Conservation (phyloP, 2,329 filamentous ascomycete species). For the Hymenoscyphus occultus region DNA sequence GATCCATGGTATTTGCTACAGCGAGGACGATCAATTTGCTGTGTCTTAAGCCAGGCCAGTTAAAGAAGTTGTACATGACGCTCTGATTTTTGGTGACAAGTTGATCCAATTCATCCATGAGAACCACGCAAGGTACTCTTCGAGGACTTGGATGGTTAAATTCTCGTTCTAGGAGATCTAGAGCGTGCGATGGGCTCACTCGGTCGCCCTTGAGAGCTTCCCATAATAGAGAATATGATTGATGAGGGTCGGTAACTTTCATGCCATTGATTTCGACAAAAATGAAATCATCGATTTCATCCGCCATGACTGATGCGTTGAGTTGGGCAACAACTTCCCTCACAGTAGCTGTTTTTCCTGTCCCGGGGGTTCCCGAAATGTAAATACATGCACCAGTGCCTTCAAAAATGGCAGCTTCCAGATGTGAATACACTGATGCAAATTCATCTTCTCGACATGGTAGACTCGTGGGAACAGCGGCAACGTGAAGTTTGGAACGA, state of each 20-base stretch:
- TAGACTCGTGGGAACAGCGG: constrained; percentile 82
- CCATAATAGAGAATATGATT: constrained; percentile 94
- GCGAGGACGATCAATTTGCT: constrained; percentile 93
- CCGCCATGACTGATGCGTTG: constrained; percentile 79
- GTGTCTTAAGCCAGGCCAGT: constrained; percentile 91
- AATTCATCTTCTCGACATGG: constrained; percentile 94
- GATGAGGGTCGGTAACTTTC: constrained; percentile 98
- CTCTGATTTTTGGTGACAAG: constrained; percentile 96
- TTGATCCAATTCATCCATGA: constrained; percentile 98
- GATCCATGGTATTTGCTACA: constrained; percentile 98
- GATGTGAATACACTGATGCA: constrained; percentile 83
- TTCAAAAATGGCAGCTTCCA: constrained; percentile 90
- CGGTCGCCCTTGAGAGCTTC: constrained; percentile 91
- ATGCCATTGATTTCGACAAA: constrained; percentile 99
- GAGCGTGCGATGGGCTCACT: constrained; percentile 84
- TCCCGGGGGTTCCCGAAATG: constrained; percentile 97
- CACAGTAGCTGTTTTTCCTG: constrained; percentile 95
- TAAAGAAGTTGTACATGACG: constrained; percentile 99
- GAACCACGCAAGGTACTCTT: constrained; percentile 88
- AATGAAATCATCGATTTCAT: constrained; percentile 96
- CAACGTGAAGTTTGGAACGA: constrained; percentile 84
- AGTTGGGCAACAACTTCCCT: constrained; percentile 89
- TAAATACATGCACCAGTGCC: constrained; percentile 96
- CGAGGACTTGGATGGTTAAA: constrained; percentile 89
- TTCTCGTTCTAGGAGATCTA: constrained; percentile 87